These are phyloP conservation scores for Maudiozyma turicensis DNA, from an alignment of 805 yeast species.

Conservation along the genomic window DNA sequence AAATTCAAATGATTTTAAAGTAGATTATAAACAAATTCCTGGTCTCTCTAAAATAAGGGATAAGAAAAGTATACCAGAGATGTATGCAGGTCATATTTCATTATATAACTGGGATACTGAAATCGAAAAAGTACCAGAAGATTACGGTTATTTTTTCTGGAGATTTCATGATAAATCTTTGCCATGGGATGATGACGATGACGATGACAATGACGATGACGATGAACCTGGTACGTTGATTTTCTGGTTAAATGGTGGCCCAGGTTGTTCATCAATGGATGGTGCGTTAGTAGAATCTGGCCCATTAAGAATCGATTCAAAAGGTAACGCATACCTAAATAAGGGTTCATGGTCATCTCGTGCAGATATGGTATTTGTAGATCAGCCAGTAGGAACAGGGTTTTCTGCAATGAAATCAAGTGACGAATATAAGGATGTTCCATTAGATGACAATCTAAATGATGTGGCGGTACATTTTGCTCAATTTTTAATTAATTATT, in stretches of 20 bases:
- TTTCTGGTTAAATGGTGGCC: slow-evolving; percentile 96
- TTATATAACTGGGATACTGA: background rate
- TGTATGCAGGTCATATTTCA: slow-evolving; percentile 62
- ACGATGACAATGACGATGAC: slow-evolving; percentile 4
- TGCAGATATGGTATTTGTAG: slow-evolving; percentile 75
- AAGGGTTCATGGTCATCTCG: slow-evolving; percentile 76
- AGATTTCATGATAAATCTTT: slow-evolving; percentile 32
- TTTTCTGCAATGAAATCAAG: slow-evolving; percentile 49
- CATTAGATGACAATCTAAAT: slow-evolving; percentile 13
- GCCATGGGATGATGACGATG: background rate
- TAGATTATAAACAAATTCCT: slow-evolving; percentile 22
- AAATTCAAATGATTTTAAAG: slow-evolving; percentile 11
- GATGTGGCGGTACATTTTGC: slow-evolving; percentile 52
- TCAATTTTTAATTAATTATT: slow-evolving; percentile 56
- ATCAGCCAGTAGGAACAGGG: slow-evolving; percentile 94
- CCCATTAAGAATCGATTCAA: slow-evolving; percentile 56
- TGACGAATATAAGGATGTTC: background rate
- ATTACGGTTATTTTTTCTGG: slow-evolving; percentile 59
- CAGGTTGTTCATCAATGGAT: slow-evolving; percentile 97
- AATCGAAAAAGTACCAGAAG: slow-evolving; percentile 19
- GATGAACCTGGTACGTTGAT: slow-evolving; percentile 37
- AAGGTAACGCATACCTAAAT: slow-evolving; percentile 43
- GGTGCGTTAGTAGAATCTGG: slow-evolving; percentile 92
- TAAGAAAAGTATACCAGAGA: slow-evolving; percentile 23
- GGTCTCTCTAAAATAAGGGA: slow-evolving; percentile 18